These are phyloP conservation scores for Cardamine occulta DNA, from an alignment of 345 rosid species.

Conservation along the genomic window DNA sequence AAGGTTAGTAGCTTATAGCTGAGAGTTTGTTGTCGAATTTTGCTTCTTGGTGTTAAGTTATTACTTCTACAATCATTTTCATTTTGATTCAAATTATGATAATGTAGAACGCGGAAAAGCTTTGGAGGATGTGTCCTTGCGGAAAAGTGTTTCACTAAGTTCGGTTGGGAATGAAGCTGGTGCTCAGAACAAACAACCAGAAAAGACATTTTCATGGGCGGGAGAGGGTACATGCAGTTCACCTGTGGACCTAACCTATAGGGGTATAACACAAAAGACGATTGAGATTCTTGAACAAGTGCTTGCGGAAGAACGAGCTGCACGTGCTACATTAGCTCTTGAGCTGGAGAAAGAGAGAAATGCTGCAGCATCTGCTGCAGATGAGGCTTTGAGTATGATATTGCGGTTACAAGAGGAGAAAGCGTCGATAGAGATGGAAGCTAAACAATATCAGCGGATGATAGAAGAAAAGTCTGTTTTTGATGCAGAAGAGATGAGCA, in stretches of 20 bases:
- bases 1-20: conserved; percentile 39
- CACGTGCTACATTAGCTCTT: conserved; percentile 49
- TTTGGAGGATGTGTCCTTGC: conserved; percentile 19
- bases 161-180: conserved; percentile 31
- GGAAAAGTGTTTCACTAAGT: conserved; percentile 37
- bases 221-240: conserved; percentile 38
- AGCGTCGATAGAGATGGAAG: conserved; percentile 67
- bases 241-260: conserved; percentile 37
- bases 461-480: conserved; percentile 75
- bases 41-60: background rate
- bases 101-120: conserved; percentile 2
- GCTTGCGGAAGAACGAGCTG: conserved; percentile 54
- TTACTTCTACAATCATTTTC: background rate
- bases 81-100: background rate
- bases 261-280: conserved; percentile 38
- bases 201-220: conserved; percentile 34
- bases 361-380: conserved; percentile 76
- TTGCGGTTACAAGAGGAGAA: conserved; percentile 71
- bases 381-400: conserved; percentile 77
- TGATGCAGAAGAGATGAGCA: conserved; percentile 75
- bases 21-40: conserved; percentile 4
- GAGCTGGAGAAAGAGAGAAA: conserved; percentile 82
- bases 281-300: conserved; percentile 50
- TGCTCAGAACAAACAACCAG: conserved; percentile 37
- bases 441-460: conserved; percentile 77